Conservation (phyloP, 2,329 filamentous ascomycete genomes). For the Cadophora sp. region DNA sequence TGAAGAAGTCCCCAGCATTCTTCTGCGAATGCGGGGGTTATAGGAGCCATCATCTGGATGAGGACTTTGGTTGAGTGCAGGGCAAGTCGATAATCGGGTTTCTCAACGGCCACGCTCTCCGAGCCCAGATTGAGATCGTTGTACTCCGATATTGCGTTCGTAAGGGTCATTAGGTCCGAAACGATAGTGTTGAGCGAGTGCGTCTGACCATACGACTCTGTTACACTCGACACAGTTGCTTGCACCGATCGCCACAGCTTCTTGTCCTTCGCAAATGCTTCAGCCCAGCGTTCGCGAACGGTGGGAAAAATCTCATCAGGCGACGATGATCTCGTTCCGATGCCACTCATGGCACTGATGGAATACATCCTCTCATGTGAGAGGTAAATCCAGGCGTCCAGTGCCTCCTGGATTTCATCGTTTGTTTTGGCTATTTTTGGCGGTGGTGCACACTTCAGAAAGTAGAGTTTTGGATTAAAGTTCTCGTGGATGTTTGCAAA, state of each 20-base stretch:
- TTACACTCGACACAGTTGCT: slow-evolving; percentile 70
- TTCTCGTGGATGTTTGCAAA: not conserved
- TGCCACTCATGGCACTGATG: not conserved
- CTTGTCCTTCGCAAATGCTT: slow-evolving; percentile 23
- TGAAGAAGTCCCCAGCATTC: slow-evolving; percentile 72
- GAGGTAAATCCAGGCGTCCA: not conserved
- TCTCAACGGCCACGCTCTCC: slow-evolving; percentile 44
- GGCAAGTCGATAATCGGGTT: slow-evolving; percentile 6
- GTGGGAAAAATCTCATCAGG: slow-evolving; percentile 38
- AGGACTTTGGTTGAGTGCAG: slow-evolving; percentile 60
- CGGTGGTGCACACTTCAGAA: not conserved
- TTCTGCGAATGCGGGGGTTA: slow-evolving; percentile 81
- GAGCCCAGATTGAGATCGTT: not conserved
- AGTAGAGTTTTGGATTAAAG: slow-evolving; percentile 15
- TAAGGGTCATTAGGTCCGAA: slow-evolving; percentile 82
- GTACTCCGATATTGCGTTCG: slow-evolving; percentile 68
- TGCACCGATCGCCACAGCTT: slow-evolving; percentile 71
- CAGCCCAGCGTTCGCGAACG: slow-evolving; percentile 21
- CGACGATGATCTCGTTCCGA: not conserved
- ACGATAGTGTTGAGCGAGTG: slow-evolving; percentile 84
- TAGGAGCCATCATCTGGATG: slow-evolving; percentile 76
- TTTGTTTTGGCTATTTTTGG: not conserved
- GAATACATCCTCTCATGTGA: not conserved
- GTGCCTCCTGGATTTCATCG: not conserved
- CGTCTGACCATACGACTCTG: slow-evolving; percentile 71